Base-by-base conservation (phyloP, 2,329 filamentous ascomycete genomes). In the Clarireedia homoeocarpa region DNA sequence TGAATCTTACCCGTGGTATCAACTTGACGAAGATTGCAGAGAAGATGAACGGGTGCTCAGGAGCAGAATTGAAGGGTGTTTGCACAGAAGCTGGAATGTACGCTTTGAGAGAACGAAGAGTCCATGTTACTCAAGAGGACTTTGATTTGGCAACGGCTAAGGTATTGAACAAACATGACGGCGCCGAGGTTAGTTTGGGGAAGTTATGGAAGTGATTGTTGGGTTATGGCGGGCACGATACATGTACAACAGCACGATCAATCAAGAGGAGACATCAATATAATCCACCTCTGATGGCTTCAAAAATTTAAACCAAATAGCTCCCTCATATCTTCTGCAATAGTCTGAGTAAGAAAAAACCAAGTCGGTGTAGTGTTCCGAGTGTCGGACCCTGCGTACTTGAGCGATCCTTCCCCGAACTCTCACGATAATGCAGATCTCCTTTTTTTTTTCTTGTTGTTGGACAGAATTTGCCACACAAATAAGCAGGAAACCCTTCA, bases 81-180 rank as follows among this genome's bases (percentile, higher is more conserved):
- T 99, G 94, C 73, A 99, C 94, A 47, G 94, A 99, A 74, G 91
- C 94, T 2, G 94, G 94, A 67, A 99, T 99, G 94, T 99, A 94
- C 70, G 94, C 94, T 14, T 79, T 99, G 62, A 85, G 94, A 65
- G 94, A 99, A 77, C 81, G 94, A 70, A 85, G 94, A 74, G 92
- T 99, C 58, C 94, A 99, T 72, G 94, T 99, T 63, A 99, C 94
- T 39, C 94, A 99, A 73, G 94, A 99, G 75, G 94, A 99, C 74
- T 99, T 99, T 72, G 94, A 99, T 72, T 81, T 99, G 61, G 94
- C 94, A 36, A 99, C 94, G 6, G 94, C 94, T 71, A 99, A 99
- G 88, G 92, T 99, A 59, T 82, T 99, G 71, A 97, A 99, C 83
- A 97, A 96, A 81, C 94, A 97, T 72, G 94, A 97, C 69, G 94